Percentiles rank a stretch among this genome's conserved stretches.
Evolutionary conservation across 179 eudicot species (phyloP).

Genomic region (Camellia oleifera): DNA sequence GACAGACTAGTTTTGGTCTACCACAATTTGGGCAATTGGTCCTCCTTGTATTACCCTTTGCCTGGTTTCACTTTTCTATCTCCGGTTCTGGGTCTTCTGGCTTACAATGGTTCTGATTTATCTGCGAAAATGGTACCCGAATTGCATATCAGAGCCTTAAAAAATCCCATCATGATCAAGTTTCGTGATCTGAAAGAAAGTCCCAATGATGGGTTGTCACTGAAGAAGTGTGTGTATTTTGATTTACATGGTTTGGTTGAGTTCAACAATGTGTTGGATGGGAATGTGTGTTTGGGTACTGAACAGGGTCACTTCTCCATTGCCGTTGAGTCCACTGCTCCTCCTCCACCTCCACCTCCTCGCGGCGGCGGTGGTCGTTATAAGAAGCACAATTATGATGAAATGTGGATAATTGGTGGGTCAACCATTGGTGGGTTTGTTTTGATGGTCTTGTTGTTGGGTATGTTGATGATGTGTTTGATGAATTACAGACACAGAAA

Average conservation of each 20-base stretch:
- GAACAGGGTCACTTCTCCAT: conserved; percentile 30
- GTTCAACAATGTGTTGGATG: conserved; percentile 27
- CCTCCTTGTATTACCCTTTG: conserved; percentile 36
- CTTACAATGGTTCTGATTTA: conserved; percentile 37
- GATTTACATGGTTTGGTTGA: conserved; percentile 29
- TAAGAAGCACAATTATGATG: background rate
- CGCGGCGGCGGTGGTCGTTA: conserved; percentile 16
- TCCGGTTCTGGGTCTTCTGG: conserved; percentile 43
- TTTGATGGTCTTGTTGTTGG: conserved; percentile 18
- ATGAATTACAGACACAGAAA: conserved; percentile 18
- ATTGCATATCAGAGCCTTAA: conserved; percentile 29
- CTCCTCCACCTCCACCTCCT: background rate
- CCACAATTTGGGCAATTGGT: conserved; percentile 42
- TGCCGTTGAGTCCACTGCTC: conserved; percentile 14
- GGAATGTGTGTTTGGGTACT: conserved; percentile 23
- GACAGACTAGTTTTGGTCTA: conserved; percentile 44
- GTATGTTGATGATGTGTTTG: conserved; percentile 18
- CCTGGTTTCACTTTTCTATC: conserved; percentile 30
- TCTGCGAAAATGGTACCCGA: conserved; percentile 23
- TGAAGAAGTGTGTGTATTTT: conserved; percentile 30
- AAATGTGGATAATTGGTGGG: conserved; percentile 15
- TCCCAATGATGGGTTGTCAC: background rate
- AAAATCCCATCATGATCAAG: conserved; percentile 24
- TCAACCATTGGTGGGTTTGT: conserved; percentile 23
- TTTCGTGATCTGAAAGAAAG: conserved; percentile 11